Evolutionary conservation across 2,329 filamentous ascomycete species (phyloP).

Genomic region (Teratosphaeria viscida): DNA sequence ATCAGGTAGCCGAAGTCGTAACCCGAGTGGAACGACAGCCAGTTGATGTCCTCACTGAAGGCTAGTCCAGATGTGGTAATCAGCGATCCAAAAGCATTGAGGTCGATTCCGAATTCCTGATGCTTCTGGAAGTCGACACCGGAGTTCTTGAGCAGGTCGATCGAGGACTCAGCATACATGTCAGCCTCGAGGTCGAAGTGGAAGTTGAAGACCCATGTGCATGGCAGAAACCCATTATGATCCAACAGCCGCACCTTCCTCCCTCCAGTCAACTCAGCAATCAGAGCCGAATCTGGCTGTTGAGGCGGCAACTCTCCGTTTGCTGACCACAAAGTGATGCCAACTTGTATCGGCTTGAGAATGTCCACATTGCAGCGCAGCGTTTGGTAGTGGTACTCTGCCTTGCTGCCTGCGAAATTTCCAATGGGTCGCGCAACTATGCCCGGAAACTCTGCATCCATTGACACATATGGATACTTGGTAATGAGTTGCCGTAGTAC

Average conservation of each 20-base stretch:
- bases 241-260: not conserved
- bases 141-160: conserved; percentile 77
- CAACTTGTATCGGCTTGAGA: conserved; percentile 93
- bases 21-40: conserved; percentile 95
- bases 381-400: conserved; percentile 97
- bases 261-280: conserved; percentile 28
- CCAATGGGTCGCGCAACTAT: conserved; percentile 94
- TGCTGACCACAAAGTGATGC: conserved; percentile 83
- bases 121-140: conserved; percentile 86
- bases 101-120: conserved; percentile 82
- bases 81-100: conserved; percentile 75
- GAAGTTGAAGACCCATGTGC: conserved; percentile 99
- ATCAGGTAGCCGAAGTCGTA: conserved; percentile 98
- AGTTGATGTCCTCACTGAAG: conserved; percentile 76
- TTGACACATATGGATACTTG: conserved; percentile 90
- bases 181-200: conserved; percentile 88
- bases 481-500: conserved; percentile 72
- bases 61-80: conserved; percentile 88
- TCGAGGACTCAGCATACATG: conserved; percentile 96
- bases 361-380: conserved; percentile 94
- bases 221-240: conserved; percentile 40
- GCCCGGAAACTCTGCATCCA: conserved; percentile 99
- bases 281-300: conserved; percentile 43
- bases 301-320: conserved; percentile 78
- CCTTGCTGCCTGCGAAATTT: conserved; percentile 75